Evolutionary conservation across 352 stramenopile species (phyloP), one percentile per base, ranked within the genome.

Genomic region (Globisporangium apiculatum): DNA sequence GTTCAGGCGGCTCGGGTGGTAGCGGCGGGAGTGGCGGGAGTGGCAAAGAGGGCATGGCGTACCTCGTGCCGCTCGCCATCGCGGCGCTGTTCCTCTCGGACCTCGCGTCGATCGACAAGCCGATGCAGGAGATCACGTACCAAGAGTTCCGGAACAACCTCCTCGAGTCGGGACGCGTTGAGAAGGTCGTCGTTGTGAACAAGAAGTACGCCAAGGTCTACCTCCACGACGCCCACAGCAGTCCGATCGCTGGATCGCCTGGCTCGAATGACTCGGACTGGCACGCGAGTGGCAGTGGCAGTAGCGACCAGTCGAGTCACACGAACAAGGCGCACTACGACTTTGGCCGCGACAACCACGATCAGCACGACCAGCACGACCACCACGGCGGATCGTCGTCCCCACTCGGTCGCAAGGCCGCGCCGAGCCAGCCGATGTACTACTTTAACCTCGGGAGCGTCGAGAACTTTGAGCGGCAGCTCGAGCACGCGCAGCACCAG

Each of bases 391-490:
- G 14, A n/a, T 17, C 45, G 15, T 36, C 45, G 45, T 60, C 50
- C 40, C 57, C 46, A 48, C 53, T 31, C 49, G 37, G 47, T 35
- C 36, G 53, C 15, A 76, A 69, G 53, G 42, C 57, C 3, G 35
- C 63, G 11, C 52, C 55, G 51, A 63, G 64, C 31, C 78, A 73
- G 42, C 73, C 79, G 46, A 68, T 65, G 55, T 91, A 95, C 62
- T 96, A 91, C 78, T 99, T 99, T 72, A 97, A 96, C 67, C 99
- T 99, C 66, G 96, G 97, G 17, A 98, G 83, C 61, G 94, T 99
- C 9, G 97, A 99, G 59, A 93, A 79, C 31, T 99, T 99, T 63
- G 97, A 99, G 79, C 79, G 95, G 35, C 98, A 99, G 71, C 71
- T 99, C 40, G 96, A 99, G 60, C 87, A 97, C 58, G 96, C 95